Percentiles rank a stretch among this genome's conserved stretches.
These are phyloP conservation scores for Sophora flavescens DNA, from an alignment of 306 rosid genomes.

Conservation along the genomic window DNA sequence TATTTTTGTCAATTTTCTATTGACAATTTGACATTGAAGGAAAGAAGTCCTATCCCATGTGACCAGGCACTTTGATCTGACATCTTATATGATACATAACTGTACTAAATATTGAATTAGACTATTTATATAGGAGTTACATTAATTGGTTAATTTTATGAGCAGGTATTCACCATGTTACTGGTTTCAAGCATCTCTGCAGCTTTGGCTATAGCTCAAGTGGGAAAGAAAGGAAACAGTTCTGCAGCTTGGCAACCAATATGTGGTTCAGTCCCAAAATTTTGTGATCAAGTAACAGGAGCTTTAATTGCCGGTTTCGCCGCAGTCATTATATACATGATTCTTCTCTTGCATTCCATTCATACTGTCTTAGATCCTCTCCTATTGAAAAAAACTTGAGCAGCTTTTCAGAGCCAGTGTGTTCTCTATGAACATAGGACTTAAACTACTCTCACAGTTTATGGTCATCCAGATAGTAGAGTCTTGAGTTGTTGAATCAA, in stretches of 20 bases:
- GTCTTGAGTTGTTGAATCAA: constrained; percentile 19
- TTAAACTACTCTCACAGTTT: too few species aligned
- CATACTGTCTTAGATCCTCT: constrained; percentile 70
- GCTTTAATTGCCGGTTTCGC: constrained; percentile 60
- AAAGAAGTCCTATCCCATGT: too few species aligned
- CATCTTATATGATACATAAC: background rate
- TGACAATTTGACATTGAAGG: constrained; percentile 1
- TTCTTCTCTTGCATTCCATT: constrained; percentile 66
- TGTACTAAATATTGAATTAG: background rate
- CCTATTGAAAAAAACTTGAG: constrained; percentile 54
- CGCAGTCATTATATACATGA: constrained; percentile 51
- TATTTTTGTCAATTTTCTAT: background rate
- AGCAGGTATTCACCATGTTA: constrained; percentile 66
- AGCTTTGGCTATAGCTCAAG: constrained; percentile 74
- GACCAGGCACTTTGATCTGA: background rate
- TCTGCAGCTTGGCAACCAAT: constrained; percentile 87
- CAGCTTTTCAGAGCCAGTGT: background rate
- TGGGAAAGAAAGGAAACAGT: constrained; percentile 75
- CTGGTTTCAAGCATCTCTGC: constrained; percentile 74
- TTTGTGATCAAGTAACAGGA: constrained; percentile 65
- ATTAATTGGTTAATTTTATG: constrained; percentile 39
- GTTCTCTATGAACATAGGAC: background rate
- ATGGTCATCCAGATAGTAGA: constrained; percentile 6
- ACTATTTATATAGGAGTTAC: background rate
- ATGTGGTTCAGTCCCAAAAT: constrained; percentile 68